These are phyloP conservation scores for Yamadazyma diddensiae DNA, from an alignment of 1,139 yeast genomes.

Conservation along the genomic window DNA sequence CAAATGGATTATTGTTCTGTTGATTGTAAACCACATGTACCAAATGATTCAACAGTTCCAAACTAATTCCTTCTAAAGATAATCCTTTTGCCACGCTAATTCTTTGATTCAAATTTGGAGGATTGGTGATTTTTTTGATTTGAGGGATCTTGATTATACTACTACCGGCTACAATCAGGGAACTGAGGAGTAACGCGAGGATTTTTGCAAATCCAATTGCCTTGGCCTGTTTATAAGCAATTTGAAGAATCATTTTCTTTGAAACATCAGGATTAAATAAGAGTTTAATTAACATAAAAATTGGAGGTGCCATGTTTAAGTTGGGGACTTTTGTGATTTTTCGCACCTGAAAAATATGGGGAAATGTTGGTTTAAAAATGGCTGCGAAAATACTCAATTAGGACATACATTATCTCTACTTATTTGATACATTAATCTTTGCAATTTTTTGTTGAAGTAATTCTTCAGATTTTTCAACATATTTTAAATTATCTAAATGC, in stretches of 20 bases:
- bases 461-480: slow-evolving; percentile 74
- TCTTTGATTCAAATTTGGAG: slow-evolving; percentile 24
- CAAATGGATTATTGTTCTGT: slow-evolving; percentile 34
- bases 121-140: slow-evolving; percentile 35
- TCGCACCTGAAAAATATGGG: not conserved
- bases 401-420: not conserved
- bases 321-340: not conserved
- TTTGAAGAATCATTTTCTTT: slow-evolving; percentile 37
- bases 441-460: slow-evolving; percentile 65
- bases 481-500: slow-evolving; percentile 85
- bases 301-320: slow-evolving; percentile 22
- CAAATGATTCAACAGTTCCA: slow-evolving; percentile 39
- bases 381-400: not conserved
- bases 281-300: slow-evolving; percentile 27
- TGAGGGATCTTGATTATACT: slow-evolving; percentile 44
- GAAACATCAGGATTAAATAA: slow-evolving; percentile 41
- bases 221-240: slow-evolving; percentile 36
- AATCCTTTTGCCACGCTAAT: slow-evolving; percentile 38
- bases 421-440: slow-evolving; percentile 16
- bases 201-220: slow-evolving; percentile 38
- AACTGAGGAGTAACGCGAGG: slow-evolving; percentile 33
- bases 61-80: slow-evolving; percentile 33
- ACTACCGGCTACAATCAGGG: slow-evolving; percentile 39
- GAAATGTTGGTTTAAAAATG: not conserved
- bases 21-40: slow-evolving; percentile 41